Conservation (phyloP, 2,329 filamentous ascomycete species). For the Xylariales sp. region DNA sequence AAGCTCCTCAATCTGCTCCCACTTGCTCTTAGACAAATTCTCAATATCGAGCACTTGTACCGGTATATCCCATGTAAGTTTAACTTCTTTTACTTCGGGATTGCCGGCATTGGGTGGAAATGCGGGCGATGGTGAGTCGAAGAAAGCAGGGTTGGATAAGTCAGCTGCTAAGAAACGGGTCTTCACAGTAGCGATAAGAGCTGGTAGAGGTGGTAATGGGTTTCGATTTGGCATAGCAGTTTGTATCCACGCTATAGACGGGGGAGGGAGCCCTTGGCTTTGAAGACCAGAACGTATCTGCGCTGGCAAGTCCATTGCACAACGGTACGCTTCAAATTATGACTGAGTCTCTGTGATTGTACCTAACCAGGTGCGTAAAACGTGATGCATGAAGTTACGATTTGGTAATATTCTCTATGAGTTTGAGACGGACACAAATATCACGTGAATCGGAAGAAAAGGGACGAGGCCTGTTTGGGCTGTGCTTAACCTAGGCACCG, state of each 20-base stretch:
- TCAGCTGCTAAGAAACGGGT: slow-evolving; percentile 84
- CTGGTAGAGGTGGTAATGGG: slow-evolving; percentile 72
- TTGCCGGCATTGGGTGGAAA: slow-evolving; percentile 69
- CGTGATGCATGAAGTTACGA: neutral
- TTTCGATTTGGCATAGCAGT: slow-evolving; percentile 68
- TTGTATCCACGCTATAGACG: slow-evolving; percentile 70
- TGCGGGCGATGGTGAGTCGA: slow-evolving; percentile 56
- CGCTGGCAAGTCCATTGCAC: slow-evolving; percentile 51
- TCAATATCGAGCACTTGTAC: slow-evolving; percentile 90
- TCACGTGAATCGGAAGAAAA: neutral
- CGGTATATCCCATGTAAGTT: slow-evolving; percentile 70
- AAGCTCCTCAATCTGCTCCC: slow-evolving; percentile 88
- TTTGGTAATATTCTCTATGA: neutral
- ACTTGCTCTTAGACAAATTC: slow-evolving; percentile 81
- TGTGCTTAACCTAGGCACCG: neutral
- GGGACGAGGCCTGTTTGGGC: neutral
- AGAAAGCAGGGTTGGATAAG: slow-evolving; percentile 70
- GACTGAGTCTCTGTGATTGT: neutral
- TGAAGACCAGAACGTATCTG: slow-evolving; percentile 66
- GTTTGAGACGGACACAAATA: neutral
- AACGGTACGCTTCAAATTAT: neutral
- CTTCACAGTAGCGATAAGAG: slow-evolving; percentile 81
- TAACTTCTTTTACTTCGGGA: slow-evolving; percentile 64
- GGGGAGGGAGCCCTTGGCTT: slow-evolving; percentile 64
- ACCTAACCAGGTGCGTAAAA: neutral